phyloP scores from a whole-genome alignment of 352 stramenopile species.

The Globisporangium acanthophoron region DNA sequence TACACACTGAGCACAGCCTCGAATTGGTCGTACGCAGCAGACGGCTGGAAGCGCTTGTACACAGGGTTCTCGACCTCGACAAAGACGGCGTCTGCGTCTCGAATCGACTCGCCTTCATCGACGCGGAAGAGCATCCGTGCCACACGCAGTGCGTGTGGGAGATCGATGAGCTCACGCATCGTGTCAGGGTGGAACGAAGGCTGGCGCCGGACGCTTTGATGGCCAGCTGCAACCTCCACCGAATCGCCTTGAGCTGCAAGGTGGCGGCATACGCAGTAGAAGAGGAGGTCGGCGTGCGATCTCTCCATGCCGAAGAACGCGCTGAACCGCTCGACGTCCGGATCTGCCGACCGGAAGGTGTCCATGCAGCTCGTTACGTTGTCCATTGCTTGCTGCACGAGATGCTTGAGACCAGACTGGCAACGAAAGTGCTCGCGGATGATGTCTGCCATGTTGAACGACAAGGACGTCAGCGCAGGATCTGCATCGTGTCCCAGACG shows the following conservation, averaged over 20 bases:
- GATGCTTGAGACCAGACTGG: conserved; percentile 40
- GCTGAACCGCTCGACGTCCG: conserved; percentile 56
- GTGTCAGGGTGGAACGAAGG: conserved; percentile 42
- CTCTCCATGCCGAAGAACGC: conserved; percentile 43
- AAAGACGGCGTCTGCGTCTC: conserved; percentile 25
- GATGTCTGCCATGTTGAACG: conserved; percentile 31
- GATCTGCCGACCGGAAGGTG: conserved; percentile 32
- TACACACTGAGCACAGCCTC: conserved; percentile 40
- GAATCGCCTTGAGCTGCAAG: conserved; percentile 14
- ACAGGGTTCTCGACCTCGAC: conserved; percentile 52
- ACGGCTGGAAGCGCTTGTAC: conserved; percentile 52
- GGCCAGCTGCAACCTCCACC: not conserved
- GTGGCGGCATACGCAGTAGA: conserved; percentile 52
- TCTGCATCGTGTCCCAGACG: not conserved
- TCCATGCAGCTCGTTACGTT: conserved; percentile 27
- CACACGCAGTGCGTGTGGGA: conserved; percentile 32
- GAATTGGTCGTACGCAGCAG: conserved; percentile 40
- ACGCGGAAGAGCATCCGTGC: conserved; percentile 49
- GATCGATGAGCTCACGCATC: conserved; percentile 54
- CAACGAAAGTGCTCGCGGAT: conserved; percentile 62
- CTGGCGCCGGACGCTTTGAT: conserved; percentile 20
- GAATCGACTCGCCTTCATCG: conserved; percentile 31
- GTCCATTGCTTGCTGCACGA: conserved; percentile 43
- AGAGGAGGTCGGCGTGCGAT: conserved; percentile 50
- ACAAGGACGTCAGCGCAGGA: conserved; percentile 11